Conservation (phyloP, 2,329 filamentous ascomycete species). For the Epicoccum sorghinum region DNA sequence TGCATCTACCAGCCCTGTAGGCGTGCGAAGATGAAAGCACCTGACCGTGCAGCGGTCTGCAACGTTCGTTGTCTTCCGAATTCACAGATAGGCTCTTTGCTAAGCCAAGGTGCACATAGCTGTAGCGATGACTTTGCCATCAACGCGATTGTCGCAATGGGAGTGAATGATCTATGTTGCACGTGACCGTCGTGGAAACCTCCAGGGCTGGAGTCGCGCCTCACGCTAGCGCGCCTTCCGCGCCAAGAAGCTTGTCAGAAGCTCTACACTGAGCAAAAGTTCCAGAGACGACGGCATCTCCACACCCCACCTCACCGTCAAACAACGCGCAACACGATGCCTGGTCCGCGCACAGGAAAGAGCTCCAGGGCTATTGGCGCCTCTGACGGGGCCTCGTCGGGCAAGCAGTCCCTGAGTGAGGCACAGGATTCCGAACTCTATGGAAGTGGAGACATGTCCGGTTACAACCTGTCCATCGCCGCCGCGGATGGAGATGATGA, state of each 20-base stretch:
- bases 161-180: not conserved
- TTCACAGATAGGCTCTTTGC: too few species aligned
- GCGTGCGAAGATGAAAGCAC: not conserved
- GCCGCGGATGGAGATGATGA: slow-evolving; percentile 78
- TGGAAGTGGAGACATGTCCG: slow-evolving; percentile 78
- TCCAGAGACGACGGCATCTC: slow-evolving; percentile 1
- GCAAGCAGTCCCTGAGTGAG: slow-evolving; percentile 90
- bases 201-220: not conserved
- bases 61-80: too few species aligned
- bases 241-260: slow-evolving; percentile 15
- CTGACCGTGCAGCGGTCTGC: too few species aligned
- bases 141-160: not conserved
- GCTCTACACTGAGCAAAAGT: slow-evolving; percentile 12
- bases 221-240: slow-evolving; percentile 9
- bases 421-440: slow-evolving; percentile 88
- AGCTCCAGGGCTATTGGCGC: slow-evolving; percentile 82
- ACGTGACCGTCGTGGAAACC: slow-evolving; percentile 1
- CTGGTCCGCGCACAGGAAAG: slow-evolving; percentile 57
- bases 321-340: slow-evolving; percentile 40
- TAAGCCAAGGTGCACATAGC: too few species aligned
- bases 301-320: slow-evolving; percentile 12
- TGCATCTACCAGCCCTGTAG: too few species aligned
- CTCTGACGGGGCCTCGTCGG: slow-evolving; percentile 78
- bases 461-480: slow-evolving; percentile 90
- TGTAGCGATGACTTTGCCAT: too few species aligned